A percentile compares a stretch with the other conserved stretches of the same genome.
Conservation (phyloP, 1,284 basidiomycete genomes). For the Puccinia hordei region DNA sequence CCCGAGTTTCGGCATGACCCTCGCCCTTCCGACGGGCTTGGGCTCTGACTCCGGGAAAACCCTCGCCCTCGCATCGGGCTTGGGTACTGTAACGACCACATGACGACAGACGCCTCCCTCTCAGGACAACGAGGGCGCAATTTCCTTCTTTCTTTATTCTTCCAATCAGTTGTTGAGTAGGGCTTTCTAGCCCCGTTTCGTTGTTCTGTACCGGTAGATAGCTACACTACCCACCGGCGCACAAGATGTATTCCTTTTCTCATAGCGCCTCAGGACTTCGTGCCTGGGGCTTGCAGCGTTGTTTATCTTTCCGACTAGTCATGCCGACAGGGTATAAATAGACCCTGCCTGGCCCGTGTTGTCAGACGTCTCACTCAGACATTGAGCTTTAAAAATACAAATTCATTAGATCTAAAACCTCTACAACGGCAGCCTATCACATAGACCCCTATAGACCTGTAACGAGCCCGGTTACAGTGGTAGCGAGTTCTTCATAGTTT, state of each 20-base stretch:
- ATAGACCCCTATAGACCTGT: not conserved
- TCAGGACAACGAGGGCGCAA: not conserved
- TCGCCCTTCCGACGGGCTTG: no score
- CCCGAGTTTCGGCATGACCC: no score
- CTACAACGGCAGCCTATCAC: not conserved
- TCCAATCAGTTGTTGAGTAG: not conserved
- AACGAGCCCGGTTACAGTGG: slow-evolving; percentile 16
- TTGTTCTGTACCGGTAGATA: not conserved
- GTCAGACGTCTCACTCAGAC: not conserved
- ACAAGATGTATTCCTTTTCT: not conserved
- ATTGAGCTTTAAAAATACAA: no score
- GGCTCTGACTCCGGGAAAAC: no score
- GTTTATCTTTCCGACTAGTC: not conserved
- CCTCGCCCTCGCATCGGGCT: no score
- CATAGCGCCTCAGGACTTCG: not conserved
- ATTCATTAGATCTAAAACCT: no score
- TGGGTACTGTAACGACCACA: no score
- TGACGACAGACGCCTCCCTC: not conserved
- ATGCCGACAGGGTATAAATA: not conserved
- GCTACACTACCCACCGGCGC: no score
- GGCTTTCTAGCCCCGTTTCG: not conserved
- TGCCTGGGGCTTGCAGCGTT: not conserved
- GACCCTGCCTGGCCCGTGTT: slow-evolving; percentile 2
- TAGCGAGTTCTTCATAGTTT: slow-evolving; percentile 10
- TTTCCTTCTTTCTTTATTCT: not conserved